Evolutionary conservation across 1,284 basidiomycete genomes (phyloP), one percentile per base, ranked within the genome.

Genomic region (Rhodotorula sp.): DNA sequence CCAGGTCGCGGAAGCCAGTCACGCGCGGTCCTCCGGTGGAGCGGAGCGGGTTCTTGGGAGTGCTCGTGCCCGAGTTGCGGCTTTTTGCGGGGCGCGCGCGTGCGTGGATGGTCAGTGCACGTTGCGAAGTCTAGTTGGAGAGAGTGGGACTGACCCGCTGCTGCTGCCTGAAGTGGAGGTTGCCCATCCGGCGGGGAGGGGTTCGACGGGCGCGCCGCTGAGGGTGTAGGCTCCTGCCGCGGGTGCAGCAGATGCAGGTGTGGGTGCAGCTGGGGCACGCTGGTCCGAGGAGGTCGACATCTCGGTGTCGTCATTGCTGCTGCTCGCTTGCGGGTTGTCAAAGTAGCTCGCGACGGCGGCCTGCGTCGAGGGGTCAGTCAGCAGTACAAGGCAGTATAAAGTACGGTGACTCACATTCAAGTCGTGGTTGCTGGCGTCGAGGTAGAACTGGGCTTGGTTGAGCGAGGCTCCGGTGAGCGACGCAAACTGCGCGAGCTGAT

Each of bases 311-410:
- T 70, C 67, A 38, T 72, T 62, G 54, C 54, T 18, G n/a, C 26
- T 26, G 23, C 62, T 8, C 34, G 34, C 67, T n/a, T 50, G 52
- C 28, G 66, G 63, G 34, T 71, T 77, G 58, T 82, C 81, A 75
- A 78, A 82, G 73, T 78, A 83, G 48, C 76, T 78, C 23, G 79
- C 78, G 68, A 83, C 76, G 21, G 82, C 82, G 43, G 75, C 76
- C 71, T 81, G 69, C 16, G 38, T 43, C n/a, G 2, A 64, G 56
- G 10, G 21, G 23, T 52, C 23, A 19, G 12, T 23, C 7, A 12
- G 34, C 2, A 10, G 5, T 19, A n/a, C 34, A n/a, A 12, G 38
- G 38, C 2, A 10, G 19, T 1, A 2, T 34, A 5, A 7, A 45
- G 28, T 12, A 49, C 5, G 34, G 18, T 7, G 2, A 60, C 57